These are phyloP conservation scores for Tephrocybe sp. DNA, from an alignment of 768 basidiomycete species.

Conservation along the genomic window DNA sequence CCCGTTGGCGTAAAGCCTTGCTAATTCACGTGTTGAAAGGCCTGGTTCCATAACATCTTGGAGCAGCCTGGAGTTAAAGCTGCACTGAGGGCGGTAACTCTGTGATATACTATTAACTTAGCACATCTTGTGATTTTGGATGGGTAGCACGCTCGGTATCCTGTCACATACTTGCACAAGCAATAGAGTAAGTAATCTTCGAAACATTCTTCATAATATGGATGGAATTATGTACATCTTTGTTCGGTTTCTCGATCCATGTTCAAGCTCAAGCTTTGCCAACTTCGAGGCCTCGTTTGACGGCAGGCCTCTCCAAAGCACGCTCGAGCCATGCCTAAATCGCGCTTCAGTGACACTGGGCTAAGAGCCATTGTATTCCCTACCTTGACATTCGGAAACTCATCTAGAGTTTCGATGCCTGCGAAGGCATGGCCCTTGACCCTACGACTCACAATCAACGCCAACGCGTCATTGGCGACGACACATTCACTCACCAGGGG, in stretches of 20 bases:
- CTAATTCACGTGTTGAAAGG: conserved; percentile 3
- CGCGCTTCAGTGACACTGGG: too few relatives aligned
- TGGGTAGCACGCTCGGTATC: too few relatives aligned
- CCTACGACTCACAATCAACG: conserved; percentile 34
- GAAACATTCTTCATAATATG: too few relatives aligned
- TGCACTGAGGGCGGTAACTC: conserved; percentile 11
- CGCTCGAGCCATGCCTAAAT: conserved; percentile 22
- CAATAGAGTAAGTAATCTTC: too few relatives aligned
- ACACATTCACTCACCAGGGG: conserved; percentile 46
- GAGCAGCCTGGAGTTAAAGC: conserved; percentile 16
- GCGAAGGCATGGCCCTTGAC: conserved; percentile 44
- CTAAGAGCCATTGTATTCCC: background rate
- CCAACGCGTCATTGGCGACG: background rate
- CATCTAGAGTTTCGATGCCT: conserved; percentile 24
- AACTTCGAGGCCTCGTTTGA: conserved; percentile 18
- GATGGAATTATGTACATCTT: too few relatives aligned
- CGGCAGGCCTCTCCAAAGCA: conserved; percentile 18
- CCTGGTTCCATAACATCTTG: conserved; percentile 11
- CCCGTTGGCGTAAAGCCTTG: background rate
- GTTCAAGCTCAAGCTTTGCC: conserved; percentile 2
- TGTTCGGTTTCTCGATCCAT: too few relatives aligned
- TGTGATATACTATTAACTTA: background rate
- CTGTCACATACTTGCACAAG: too few relatives aligned
- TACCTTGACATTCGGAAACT: conserved; percentile 24
- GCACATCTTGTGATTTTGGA: background rate